These are phyloP conservation scores for Closterium sp. DNA, from an alignment of 139 green algal genomes.

Conservation along the genomic window DNA sequence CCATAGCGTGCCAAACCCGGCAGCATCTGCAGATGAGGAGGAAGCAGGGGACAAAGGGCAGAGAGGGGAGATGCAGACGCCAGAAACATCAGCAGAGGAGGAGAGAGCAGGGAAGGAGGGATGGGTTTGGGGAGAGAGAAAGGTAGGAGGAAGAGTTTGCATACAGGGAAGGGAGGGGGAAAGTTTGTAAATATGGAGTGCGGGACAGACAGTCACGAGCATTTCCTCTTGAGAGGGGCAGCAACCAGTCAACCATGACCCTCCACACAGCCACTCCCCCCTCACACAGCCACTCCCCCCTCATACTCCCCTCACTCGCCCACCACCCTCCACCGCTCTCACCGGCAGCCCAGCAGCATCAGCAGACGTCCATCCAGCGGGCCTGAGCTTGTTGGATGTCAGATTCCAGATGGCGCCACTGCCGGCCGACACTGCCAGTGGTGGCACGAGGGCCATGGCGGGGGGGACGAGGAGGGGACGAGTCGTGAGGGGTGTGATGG, in stretches of 20 bases:
- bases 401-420: constrained; percentile 33
- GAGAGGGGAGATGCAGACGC: no score
- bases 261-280: background rate
- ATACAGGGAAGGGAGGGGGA: background rate
- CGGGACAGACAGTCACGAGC: no score
- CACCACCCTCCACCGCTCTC: background rate
- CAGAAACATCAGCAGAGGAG: no score
- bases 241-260: background rate
- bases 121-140: background rate
- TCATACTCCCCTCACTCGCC: no score
- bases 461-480: no score
- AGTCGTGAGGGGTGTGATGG: background rate
- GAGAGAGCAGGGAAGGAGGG: background rate
- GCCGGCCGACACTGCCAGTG: background rate
- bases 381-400: constrained; percentile 6
- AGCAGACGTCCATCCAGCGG: constrained; percentile 39
- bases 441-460: no score
- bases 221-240: no score
- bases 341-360: constrained; percentile 50
- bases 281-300: background rate
- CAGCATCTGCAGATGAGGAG: constrained; percentile 31
- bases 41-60: background rate
- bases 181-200: no score
- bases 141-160: background rate
- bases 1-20: constrained; percentile 34